Conservation (phyloP, 164 flowering plant genomes). For the Dillenia suffruticosa region DNA sequence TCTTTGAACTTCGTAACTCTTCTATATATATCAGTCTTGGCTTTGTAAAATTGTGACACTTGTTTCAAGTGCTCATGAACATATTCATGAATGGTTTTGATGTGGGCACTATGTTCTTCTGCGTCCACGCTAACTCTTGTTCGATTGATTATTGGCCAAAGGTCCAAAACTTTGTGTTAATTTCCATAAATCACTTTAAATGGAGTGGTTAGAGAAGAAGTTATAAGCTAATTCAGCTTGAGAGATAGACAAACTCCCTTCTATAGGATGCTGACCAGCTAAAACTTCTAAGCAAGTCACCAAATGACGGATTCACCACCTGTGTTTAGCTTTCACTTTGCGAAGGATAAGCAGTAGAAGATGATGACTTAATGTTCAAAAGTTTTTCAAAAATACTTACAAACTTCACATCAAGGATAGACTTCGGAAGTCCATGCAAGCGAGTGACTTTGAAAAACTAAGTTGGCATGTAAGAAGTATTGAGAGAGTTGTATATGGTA, state of each 20-base stretch:
- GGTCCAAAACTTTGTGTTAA: neutral
- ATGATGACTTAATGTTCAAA: too few species aligned
- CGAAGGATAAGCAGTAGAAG: too few species aligned
- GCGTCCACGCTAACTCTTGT: slow-evolving; percentile 1
- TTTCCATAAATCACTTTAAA: neutral
- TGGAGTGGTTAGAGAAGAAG: neutral
- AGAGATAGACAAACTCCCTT: neutral
- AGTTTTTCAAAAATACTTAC: too few species aligned
- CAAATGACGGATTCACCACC: too few species aligned
- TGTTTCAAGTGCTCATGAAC: slow-evolving; percentile 3
- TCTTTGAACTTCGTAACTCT: neutral
- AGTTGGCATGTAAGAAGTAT: too few species aligned
- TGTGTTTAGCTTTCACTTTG: too few species aligned
- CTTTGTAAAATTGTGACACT: neutral
- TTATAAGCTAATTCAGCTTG: neutral
- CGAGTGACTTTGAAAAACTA: too few species aligned
- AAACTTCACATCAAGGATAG: too few species aligned
- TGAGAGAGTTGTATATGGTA: neutral
- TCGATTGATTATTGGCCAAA: neutral
- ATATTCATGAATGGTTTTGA: neutral
- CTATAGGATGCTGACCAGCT: too few species aligned
- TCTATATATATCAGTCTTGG: neutral
- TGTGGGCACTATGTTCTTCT: slow-evolving; percentile 3
- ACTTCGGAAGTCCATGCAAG: too few species aligned
- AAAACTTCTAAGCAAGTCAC: too few species aligned